Conservation (phyloP, 2,329 filamentous ascomycete species). For the Neoascochyta sp. region DNA sequence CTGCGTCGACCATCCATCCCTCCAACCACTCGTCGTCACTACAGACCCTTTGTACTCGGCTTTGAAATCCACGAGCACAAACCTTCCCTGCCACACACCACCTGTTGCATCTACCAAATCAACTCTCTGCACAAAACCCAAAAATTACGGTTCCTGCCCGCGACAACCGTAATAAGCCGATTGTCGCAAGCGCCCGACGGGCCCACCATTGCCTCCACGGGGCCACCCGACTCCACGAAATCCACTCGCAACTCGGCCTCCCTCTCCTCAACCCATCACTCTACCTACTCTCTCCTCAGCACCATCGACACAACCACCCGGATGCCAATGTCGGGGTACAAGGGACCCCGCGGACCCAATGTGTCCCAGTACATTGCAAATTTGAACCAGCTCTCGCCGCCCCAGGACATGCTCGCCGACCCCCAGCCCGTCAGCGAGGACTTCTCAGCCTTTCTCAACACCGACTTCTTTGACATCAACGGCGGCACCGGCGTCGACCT, state of each 20-base stretch:
- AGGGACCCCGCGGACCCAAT: conserved; percentile 75
- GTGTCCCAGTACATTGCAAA: conserved; percentile 87
- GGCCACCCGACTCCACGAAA: conserved; percentile 13
- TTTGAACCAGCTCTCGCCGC: conserved; percentile 65
- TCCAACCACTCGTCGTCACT: too few relatives aligned
- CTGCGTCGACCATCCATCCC: too few relatives aligned
- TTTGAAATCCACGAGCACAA: too few relatives aligned
- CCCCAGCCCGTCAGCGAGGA: conserved; percentile 43
- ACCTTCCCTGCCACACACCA: too few relatives aligned
- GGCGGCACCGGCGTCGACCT: conserved; percentile 24
- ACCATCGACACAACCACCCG: conserved; percentile 6
- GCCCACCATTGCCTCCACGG: conserved; percentile 8
- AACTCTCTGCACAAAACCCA: too few relatives aligned
- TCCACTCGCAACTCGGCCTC: conserved; percentile 13
- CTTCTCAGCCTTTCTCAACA: conserved; percentile 55
- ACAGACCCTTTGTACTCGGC: too few relatives aligned
- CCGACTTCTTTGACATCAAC: conserved; percentile 68
- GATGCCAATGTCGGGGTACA: conserved; percentile 65
- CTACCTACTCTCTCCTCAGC: conserved; percentile 8
- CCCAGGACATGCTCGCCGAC: conserved; percentile 26
- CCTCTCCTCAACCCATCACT: conserved; percentile 11
- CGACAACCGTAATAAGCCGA: too few relatives aligned
- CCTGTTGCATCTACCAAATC: too few relatives aligned
- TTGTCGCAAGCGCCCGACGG: conserved; percentile 16
- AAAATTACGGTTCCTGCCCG: too few relatives aligned